A percentile compares a stretch with the other conserved stretches of the same genome.
Conservation (phyloP, 208 protist genomes). For the Trypanosoma lewisi region DNA sequence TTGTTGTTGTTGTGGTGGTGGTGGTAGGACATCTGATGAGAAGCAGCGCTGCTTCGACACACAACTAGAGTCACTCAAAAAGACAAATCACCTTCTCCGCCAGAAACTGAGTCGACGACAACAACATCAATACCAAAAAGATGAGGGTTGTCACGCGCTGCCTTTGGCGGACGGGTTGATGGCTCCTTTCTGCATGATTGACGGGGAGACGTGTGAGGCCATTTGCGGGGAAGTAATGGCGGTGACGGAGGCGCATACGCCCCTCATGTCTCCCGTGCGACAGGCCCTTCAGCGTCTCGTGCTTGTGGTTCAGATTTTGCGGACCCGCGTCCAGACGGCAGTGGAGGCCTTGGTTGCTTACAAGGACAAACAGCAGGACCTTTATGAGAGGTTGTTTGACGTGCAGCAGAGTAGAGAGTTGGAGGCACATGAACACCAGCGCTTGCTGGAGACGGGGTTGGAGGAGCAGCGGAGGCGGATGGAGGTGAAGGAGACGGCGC, state of each 20-base stretch:
- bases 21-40: neutral
- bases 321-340: constrained; percentile 6
- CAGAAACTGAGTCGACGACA: neutral
- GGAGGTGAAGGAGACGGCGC: neutral
- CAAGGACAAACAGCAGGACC: constrained; percentile 2
- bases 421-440: neutral
- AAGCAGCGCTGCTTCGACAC: neutral
- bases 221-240: constrained; percentile 1
- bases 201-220: constrained; percentile 13
- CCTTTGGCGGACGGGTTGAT: constrained; percentile 9
- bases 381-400: constrained; percentile 7
- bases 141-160: constrained; percentile 8
- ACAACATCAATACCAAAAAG: neutral
- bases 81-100: constrained; percentile 5
- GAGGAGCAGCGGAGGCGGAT: constrained; percentile 7
- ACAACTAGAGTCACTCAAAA: constrained; percentile 4
- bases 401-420: constrained; percentile 8
- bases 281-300: constrained; percentile 9
- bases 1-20: neutral
- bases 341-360: constrained; percentile 4
- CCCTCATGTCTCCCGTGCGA: neutral
- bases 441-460: neutral
- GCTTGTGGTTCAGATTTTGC: constrained; percentile 9
- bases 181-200: constrained; percentile 9
- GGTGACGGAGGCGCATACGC: neutral